Evolutionary conservation across 805 yeast genomes (phyloP), one percentile per base, ranked within the genome.

Genomic region (Yamadazyma insecticola): DNA sequence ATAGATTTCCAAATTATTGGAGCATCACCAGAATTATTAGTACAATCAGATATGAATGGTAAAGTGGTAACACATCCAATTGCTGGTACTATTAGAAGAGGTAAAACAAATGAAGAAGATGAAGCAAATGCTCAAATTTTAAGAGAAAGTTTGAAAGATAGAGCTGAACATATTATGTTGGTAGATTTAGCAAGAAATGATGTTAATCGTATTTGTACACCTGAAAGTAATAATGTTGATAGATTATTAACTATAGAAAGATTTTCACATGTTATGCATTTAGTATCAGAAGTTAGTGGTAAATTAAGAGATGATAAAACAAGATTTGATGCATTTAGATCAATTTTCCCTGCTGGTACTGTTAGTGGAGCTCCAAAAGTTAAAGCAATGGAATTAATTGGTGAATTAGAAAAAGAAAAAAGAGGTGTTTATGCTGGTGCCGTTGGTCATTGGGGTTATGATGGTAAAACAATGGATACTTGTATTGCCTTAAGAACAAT

Each of bases 401-500:
- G 84, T 13, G 95, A 86, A 54, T 63, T 90, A 28, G 98, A 92
- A 54, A 72, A 76, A 39, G 97, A 90, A 53, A 86, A 87, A 51
- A 72, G 98, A 52, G 98, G 97, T 27, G 89, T 90, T 6, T 92
- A 92, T 53, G 98, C 99, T 1, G 98, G 98, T 40, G 98, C 98
- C 2, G 97, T 92, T 13, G 98, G 99, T 6, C 83, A 84, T 55
- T 92, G 97, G 96, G 88, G 96, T 1, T 92, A 89, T 54, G 96
- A 88, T 50, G 87, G 90, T n/a, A 77, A 75, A 46, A 74, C 87
- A 17, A 90, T 92, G 97, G 95, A 92, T 53, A 92, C 97, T 1
- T 92, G 98, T 62, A 92, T 92, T 55, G 98, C 98, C 0, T 67
- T 92, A 47, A 76, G 99, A 62, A 92, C 99, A 0, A 90, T 92